Evolutionary conservation across 2,329 filamentous ascomycete genomes (phyloP).

Genomic region (Penicillium sp.): DNA sequence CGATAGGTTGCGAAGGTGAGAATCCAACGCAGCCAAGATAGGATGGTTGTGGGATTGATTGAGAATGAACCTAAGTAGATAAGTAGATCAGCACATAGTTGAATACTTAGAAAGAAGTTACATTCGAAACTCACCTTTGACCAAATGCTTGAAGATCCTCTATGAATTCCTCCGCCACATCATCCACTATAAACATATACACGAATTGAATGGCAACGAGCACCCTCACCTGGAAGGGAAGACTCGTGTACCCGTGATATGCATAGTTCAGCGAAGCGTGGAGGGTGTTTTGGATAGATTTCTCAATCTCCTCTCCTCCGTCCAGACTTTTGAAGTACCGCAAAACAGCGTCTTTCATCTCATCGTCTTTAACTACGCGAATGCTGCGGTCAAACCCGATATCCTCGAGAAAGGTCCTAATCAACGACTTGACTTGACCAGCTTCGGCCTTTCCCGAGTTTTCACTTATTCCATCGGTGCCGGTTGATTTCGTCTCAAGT

Average conservation of each 20-base stretch:
- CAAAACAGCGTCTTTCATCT: constrained; percentile 4
- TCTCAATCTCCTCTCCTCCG: constrained; percentile 1
- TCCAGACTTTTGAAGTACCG: constrained; percentile 7
- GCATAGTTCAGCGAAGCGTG: constrained; percentile 5
- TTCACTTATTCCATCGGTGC: background rate
- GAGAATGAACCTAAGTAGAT: background rate
- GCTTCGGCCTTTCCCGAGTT: too few relatives aligned
- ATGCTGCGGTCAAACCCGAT: constrained; percentile 8
- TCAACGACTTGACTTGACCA: constrained; percentile 5
- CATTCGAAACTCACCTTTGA: constrained; percentile 5
- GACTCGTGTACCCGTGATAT: constrained; percentile 4
- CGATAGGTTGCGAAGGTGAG: constrained; percentile 4
- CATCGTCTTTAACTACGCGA: constrained; percentile 2
- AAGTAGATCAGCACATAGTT: background rate
- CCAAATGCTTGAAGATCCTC: constrained; percentile 7
- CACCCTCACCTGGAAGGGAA: constrained; percentile 10
- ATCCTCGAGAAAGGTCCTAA: constrained; percentile 8
- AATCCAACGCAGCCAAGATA: constrained; percentile 2
- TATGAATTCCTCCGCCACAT: constrained; percentile 8
- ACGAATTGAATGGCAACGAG: constrained; percentile 6
- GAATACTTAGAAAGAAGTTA: too few relatives aligned
- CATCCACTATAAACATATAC: constrained; percentile 14
- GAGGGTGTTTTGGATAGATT: constrained; percentile 2
- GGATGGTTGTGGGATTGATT: constrained; percentile 3
- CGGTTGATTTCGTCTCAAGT: background rate